A percentile compares a stretch with the other conserved stretches of the same genome.
phyloP scores from a whole-genome alignment of 768 basidiomycete species.

The Cystofilobasidium ferigula region DNA sequence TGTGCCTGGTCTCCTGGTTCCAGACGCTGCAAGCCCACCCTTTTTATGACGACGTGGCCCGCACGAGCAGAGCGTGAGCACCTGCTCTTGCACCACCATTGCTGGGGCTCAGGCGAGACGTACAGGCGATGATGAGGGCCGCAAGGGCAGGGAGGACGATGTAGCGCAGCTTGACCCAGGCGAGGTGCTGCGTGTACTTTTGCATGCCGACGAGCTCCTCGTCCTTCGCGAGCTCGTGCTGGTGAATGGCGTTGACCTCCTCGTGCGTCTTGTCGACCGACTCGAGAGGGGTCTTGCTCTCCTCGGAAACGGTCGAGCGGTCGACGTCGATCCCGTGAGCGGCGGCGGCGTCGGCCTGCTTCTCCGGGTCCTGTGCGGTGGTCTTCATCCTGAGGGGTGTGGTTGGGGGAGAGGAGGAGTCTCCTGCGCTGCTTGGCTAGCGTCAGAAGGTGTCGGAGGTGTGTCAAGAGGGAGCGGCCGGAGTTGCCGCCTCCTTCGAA shows the following conservation, averaged over 20 bases:
- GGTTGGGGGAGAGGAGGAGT: too few species aligned
- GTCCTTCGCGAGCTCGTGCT: conserved; percentile 16
- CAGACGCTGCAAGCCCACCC: conserved; percentile 19
- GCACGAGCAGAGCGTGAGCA: background rate
- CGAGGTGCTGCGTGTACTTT: background rate
- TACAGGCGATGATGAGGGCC: conserved; percentile 17
- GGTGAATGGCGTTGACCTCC: background rate
- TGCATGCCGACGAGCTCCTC: background rate
- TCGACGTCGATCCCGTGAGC: background rate
- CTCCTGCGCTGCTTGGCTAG: too few species aligned
- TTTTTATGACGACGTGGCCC: background rate
- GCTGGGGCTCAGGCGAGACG: background rate
- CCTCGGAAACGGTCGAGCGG: background rate
- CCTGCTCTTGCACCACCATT: too few species aligned
- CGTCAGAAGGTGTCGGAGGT: too few species aligned
- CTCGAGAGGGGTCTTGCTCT: too few species aligned
- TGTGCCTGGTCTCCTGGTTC: conserved; percentile 8
- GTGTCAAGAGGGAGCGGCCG: too few species aligned
- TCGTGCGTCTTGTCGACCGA: conserved; percentile 6
- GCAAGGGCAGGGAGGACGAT: conserved; percentile 16
- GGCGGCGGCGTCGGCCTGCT: background rate
- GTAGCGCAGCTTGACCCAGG: conserved; percentile 15
- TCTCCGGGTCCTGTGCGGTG: background rate
- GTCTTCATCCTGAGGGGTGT: background rate
- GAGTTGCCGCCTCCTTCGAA: too few species aligned